Evolutionary conservation across 2,329 filamentous ascomycete genomes (phyloP).

Genomic region (Fusarium protoensiforme): DNA sequence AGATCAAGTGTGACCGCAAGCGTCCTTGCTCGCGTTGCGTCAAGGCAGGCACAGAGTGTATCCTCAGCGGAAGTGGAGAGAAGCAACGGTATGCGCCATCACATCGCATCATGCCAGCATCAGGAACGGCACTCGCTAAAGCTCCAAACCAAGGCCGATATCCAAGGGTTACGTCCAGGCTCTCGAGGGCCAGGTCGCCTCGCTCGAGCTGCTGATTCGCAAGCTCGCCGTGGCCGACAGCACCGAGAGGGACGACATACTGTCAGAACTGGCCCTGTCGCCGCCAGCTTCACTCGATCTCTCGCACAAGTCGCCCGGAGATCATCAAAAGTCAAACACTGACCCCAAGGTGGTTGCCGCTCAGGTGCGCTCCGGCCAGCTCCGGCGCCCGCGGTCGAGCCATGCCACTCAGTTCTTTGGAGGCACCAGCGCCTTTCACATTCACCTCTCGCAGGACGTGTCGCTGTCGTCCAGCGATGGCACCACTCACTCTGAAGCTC

Average conservation of each 20-base stretch:
- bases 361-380: slow-evolving; percentile 47
- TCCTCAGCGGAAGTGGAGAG: slow-evolving; percentile 54
- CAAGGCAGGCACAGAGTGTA: slow-evolving; percentile 54
- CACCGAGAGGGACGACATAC: slow-evolving; percentile 54
- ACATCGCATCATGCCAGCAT: neutral
- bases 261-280: slow-evolving; percentile 50
- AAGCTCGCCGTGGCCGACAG: slow-evolving; percentile 55
- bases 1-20: slow-evolving; percentile 65
- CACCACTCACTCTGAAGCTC: slow-evolving; percentile 22
- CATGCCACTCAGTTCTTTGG: slow-evolving; percentile 60
- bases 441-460: slow-evolving; percentile 46
- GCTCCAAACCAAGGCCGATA: slow-evolving; percentile 49
- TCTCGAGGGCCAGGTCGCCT: slow-evolving; percentile 58
- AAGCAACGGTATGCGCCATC: slow-evolving; percentile 52
- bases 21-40: slow-evolving; percentile 62
- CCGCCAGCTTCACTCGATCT: slow-evolving; percentile 28
- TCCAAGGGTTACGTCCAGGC: slow-evolving; percentile 59
- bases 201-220: slow-evolving; percentile 57
- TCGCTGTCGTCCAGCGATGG: slow-evolving; percentile 31
- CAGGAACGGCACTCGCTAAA: neutral
- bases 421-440: slow-evolving; percentile 59
- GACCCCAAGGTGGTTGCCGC: slow-evolving; percentile 47
- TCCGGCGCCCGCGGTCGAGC: slow-evolving; percentile 54
- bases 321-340: slow-evolving; percentile 38
- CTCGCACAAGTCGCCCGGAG: slow-evolving; percentile 21